A percentile compares a stretch with the other conserved stretches of the same genome.
These are phyloP conservation scores for Diphasiastrum complanatum DNA, from an alignment of 83 land plant species.

Conservation along the genomic window DNA sequence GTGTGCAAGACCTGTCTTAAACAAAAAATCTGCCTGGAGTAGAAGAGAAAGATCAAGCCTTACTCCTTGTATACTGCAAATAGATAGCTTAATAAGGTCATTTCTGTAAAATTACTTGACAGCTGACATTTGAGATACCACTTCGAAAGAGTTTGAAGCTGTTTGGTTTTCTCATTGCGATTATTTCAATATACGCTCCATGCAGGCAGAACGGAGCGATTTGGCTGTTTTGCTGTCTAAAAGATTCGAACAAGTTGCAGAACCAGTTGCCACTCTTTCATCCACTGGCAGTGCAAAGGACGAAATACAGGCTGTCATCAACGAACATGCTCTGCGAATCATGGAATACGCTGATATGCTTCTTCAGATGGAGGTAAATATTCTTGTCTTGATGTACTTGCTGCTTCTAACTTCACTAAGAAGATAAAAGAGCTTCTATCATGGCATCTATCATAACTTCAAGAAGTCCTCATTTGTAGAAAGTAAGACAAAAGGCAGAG, in stretches of 20 bases:
- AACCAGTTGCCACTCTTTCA: constrained; percentile 12
- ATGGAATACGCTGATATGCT: constrained; percentile 23
- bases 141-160: not conserved
- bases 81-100: too few relatives aligned
- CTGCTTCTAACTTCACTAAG: constrained; percentile 12
- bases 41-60: too few relatives aligned
- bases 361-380: constrained; percentile 16
- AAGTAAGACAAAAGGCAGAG: too few relatives aligned
- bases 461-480: too few relatives aligned
- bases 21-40: too few relatives aligned
- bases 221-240: constrained; percentile 19
- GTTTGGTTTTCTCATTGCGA: not conserved
- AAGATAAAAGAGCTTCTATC: not conserved
- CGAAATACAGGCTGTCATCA: constrained; percentile 15
- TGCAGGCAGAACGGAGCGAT: constrained; percentile 21
- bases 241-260: constrained; percentile 15
- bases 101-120: not conserved
- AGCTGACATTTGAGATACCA: not conserved
- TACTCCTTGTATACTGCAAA: too few relatives aligned
- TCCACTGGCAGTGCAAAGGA: not conserved
- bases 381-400: not conserved
- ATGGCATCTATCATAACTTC: not conserved
- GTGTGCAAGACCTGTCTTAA: too few relatives aligned
- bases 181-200: not conserved
- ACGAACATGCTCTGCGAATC: constrained; percentile 21